Percentiles rank a stretch among this genome's conserved stretches.
Conservation (phyloP, 176 grass and related monocot genomes). For the Raddia guianensis region DNA sequence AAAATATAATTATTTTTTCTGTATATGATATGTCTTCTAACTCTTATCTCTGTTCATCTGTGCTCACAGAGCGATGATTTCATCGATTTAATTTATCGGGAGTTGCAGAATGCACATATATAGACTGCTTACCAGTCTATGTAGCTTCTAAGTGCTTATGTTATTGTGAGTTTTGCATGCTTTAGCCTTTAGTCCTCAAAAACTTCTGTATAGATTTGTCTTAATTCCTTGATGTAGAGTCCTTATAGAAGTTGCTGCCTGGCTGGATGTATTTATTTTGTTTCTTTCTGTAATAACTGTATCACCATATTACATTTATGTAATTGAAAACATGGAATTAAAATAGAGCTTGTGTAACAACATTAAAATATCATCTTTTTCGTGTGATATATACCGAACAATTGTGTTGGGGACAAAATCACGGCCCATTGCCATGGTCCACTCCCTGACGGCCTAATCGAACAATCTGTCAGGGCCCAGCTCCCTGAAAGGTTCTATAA, state of each 20-base stretch:
- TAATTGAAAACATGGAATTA: background rate
- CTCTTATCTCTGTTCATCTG: background rate
- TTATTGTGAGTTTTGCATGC: conserved; percentile 37
- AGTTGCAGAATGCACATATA: conserved; percentile 62
- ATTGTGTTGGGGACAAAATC: too few relatives aligned
- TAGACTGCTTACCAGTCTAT: conserved; percentile 31
- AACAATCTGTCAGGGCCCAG: too few relatives aligned
- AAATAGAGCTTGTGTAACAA: conserved; percentile 14
- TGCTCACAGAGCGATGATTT: conserved; percentile 66
- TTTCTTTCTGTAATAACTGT: conserved; percentile 9
- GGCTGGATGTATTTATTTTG: conserved; percentile 22
- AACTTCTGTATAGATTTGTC: conserved; percentile 46
- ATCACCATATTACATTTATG: conserved; percentile 34
- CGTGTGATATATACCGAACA: background rate
- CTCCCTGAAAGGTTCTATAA: too few relatives aligned
- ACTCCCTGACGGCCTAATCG: too few relatives aligned
- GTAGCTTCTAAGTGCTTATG: conserved; percentile 3
- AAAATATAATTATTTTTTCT: background rate
- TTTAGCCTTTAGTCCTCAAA: conserved; percentile 28
- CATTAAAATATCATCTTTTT: conserved; percentile 27
- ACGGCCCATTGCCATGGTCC: too few relatives aligned
- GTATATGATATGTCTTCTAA: background rate
- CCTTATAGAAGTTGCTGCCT: conserved; percentile 29
- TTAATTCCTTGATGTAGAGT: conserved; percentile 39
- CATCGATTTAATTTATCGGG: conserved; percentile 64